A percentile compares a stretch with the other conserved stretches of the same genome.
phyloP scores from a whole-genome alignment of 495 filamentous ascomycete genomes.

The Beverwykella pulmonaria region DNA sequence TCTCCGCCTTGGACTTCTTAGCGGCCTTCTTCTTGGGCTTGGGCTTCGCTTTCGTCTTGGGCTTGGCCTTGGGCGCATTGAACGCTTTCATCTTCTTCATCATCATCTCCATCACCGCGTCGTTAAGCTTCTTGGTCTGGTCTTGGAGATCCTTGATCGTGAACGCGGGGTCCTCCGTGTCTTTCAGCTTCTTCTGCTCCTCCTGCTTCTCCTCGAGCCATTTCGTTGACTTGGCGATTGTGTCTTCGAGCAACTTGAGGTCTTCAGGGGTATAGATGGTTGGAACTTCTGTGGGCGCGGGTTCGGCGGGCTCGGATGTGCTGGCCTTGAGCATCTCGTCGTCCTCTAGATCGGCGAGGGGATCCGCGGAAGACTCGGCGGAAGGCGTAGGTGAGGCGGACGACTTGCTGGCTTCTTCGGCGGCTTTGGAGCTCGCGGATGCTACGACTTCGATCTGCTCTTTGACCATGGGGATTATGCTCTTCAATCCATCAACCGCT shows the following conservation, averaged over 20 bases:
- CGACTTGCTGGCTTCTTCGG: conserved; percentile 47
- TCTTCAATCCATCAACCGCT: conserved; percentile 60
- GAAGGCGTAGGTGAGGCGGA: conserved; percentile 50
- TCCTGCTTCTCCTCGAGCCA: conserved; percentile 73
- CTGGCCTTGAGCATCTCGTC: conserved; percentile 38
- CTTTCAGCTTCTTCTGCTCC: conserved; percentile 66
- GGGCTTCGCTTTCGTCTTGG: conserved; percentile 50
- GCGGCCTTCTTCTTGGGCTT: conserved; percentile 45
- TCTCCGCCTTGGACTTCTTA: conserved; percentile 47
- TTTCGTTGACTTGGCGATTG: conserved; percentile 51
- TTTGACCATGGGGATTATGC: conserved; percentile 58
- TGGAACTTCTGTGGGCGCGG: conserved; percentile 46
- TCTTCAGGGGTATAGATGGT: conserved; percentile 66
- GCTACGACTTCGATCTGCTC: conserved; percentile 50
- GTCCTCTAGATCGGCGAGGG: conserved; percentile 65
- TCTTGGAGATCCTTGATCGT: conserved; percentile 64
- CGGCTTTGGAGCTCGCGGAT: conserved; percentile 52
- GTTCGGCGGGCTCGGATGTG: conserved; percentile 45
- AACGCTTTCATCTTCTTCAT: conserved; percentile 65
- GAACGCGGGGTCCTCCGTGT: conserved; percentile 70
- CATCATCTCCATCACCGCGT: conserved; percentile 68
- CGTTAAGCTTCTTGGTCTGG: conserved; percentile 63
- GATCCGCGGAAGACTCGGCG: conserved; percentile 39
- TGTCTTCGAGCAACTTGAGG: conserved; percentile 56
- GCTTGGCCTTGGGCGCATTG: conserved; percentile 44